Conservation (phyloP, 192 early-diverging fungal species). For the Gigaspora rosea region DNA sequence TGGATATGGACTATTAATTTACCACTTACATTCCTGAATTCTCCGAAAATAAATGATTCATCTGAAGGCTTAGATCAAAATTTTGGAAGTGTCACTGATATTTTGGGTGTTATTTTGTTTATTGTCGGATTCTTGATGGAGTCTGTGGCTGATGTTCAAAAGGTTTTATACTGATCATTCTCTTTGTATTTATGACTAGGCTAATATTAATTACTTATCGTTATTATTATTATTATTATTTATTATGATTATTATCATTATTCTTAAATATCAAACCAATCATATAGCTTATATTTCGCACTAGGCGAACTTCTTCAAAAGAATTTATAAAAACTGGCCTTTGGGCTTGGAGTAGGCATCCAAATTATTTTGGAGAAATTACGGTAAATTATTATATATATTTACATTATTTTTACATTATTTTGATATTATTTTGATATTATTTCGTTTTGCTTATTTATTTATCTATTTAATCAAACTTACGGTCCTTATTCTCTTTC, state of each 20-base stretch:
- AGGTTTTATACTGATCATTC: neutral
- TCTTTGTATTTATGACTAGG: neutral
- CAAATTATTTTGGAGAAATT: constrained; percentile 38
- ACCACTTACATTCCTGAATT: constrained; percentile 29
- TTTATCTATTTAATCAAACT: neutral
- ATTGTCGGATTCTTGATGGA: constrained; percentile 21
- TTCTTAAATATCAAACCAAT: too few species aligned
- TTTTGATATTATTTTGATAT: neutral
- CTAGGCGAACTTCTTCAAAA: neutral
- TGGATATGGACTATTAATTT: constrained; percentile 34
- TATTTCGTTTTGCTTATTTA: neutral
- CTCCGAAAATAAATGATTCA: constrained; percentile 21
- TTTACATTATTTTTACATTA: too few species aligned
- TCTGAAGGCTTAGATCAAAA: neutral
- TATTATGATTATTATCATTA: too few species aligned
- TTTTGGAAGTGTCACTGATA: constrained; percentile 21
- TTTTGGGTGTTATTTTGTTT: constrained; percentile 27
- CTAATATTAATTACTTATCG: neutral
- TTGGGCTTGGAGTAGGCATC: constrained; percentile 32
- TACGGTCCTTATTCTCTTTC: too few species aligned
- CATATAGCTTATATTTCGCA: constrained; percentile 17
- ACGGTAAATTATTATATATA: neutral
- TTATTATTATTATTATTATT: neutral
- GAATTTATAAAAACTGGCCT: constrained; percentile 28
- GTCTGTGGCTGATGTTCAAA: constrained; percentile 16